phyloP scores from a whole-genome alignment of 306 rosid species.

The Datisca glomerata region DNA sequence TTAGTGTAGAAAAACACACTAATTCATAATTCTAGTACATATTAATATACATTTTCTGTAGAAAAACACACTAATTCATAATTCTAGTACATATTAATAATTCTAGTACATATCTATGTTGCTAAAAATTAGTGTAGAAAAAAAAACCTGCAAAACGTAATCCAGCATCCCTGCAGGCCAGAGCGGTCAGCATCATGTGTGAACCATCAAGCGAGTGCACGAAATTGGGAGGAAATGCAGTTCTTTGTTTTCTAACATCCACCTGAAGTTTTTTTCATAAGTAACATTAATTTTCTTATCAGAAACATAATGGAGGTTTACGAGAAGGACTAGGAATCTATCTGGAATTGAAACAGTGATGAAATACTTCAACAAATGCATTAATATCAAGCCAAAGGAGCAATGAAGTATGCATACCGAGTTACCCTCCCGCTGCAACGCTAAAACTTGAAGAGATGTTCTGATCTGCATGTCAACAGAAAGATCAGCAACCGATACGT shows the following conservation, averaged over 20 bases:
- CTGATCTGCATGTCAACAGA: constrained; percentile 39
- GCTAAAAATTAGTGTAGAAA: too few relatives aligned
- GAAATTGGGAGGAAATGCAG: constrained; percentile 84
- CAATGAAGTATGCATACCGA: constrained; percentile 26
- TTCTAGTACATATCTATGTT: too few relatives aligned
- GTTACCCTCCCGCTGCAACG: constrained; percentile 58
- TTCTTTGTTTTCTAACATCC: constrained; percentile 60
- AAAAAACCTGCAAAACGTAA: constrained; percentile 86
- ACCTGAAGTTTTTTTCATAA: constrained; percentile 18
- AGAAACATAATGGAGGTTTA: too few relatives aligned
- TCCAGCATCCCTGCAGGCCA: constrained; percentile 74
- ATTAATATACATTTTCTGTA: too few relatives aligned
- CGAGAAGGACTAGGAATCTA: too few relatives aligned
- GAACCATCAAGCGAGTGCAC: constrained; percentile 81
- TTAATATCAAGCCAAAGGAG: neutral
- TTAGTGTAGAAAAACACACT: too few relatives aligned
- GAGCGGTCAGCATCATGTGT: constrained; percentile 92
- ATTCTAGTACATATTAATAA: too few relatives aligned
- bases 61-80: too few relatives aligned
- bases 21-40: too few relatives aligned
- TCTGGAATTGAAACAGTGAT: constrained; percentile 9
- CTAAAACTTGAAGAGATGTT: constrained; percentile 77
- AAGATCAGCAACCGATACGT: too few relatives aligned
- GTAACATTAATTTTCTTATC: too few relatives aligned
- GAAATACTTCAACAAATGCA: neutral